phyloP scores from a whole-genome alignment of 2,329 filamentous ascomycete genomes.

The Pseudocercospora eumusae region DNA sequence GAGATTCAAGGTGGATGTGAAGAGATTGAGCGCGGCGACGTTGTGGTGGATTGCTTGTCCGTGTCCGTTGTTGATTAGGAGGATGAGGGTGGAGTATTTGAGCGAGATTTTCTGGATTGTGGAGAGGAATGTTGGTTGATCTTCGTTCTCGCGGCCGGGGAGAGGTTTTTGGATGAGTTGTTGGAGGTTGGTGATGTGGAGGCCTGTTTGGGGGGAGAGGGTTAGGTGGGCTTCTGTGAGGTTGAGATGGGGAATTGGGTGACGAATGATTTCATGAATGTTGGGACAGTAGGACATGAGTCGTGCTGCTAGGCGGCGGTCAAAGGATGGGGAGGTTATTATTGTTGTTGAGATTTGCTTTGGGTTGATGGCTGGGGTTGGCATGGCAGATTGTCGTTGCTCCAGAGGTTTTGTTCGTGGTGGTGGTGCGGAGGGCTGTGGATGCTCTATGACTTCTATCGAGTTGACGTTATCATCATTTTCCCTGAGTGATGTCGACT shows the following conservation, averaged over 20 bases:
- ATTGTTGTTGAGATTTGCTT: conserved; percentile 41
- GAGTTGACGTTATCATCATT: neutral
- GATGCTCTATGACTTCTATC: neutral
- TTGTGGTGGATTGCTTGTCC: conserved; percentile 11
- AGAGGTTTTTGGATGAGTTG: conserved; percentile 70
- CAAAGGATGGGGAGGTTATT: conserved; percentile 51
- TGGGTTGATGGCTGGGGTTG: neutral
- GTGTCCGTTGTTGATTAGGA: conserved; percentile 73
- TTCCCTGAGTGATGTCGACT: neutral
- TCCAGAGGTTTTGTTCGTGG: neutral
- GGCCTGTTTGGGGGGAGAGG: conserved; percentile 66
- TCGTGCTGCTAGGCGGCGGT: conserved; percentile 49
- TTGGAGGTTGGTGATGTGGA: conserved; percentile 71
- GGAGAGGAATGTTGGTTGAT: conserved; percentile 41
- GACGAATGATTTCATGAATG: conserved; percentile 43
- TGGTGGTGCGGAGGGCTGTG: neutral
- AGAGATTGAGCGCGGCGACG: neutral
- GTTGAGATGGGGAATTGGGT: neutral
- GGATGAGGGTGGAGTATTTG: conserved; percentile 67
- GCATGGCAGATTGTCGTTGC: neutral
- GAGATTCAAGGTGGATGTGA: neutral
- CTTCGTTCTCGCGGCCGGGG: conserved; percentile 56
- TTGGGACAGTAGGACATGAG: conserved; percentile 42
- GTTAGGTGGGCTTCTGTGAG: conserved; percentile 68
- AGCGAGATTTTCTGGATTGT: conserved; percentile 54